Percentiles rank a stretch among this genome's conserved stretches.
phyloP scores from a whole-genome alignment of 2,329 filamentous ascomycete genomes.

The Cytospora piceicola region DNA sequence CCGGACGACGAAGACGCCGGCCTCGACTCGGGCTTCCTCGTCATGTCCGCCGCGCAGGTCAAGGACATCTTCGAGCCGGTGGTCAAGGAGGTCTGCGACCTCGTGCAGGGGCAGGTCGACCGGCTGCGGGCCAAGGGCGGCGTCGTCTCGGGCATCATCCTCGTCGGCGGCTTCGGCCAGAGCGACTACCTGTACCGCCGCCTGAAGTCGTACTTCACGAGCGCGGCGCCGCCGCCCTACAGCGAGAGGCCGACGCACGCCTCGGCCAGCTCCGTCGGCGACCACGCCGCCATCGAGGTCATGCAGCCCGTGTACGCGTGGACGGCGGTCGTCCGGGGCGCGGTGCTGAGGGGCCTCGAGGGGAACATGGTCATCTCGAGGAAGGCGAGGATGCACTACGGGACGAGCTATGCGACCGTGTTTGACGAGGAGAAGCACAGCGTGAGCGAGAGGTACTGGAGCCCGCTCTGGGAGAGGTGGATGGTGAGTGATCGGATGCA shows the following conservation, averaged over 20 bases:
- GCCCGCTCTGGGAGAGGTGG: constrained; percentile 78
- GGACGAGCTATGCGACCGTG: constrained; percentile 79
- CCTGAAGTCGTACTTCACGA: constrained; percentile 70
- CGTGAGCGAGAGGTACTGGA: constrained; percentile 77
- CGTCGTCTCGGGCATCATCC: constrained; percentile 72
- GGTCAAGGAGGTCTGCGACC: constrained; percentile 69
- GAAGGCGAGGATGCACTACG: constrained; percentile 76
- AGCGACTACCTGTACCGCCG: constrained; percentile 75
- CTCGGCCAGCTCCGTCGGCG: constrained; percentile 46
- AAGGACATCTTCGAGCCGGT: constrained; percentile 78
- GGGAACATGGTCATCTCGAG: constrained; percentile 79
- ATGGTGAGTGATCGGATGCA: constrained; percentile 85
- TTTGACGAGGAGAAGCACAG: constrained; percentile 78
- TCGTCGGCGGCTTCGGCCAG: constrained; percentile 82
- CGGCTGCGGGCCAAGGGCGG: constrained; percentile 64
- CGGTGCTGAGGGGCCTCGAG: constrained; percentile 74
- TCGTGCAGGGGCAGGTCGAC: constrained; percentile 70
- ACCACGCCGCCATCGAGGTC: constrained; percentile 69
- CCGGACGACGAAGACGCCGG: constrained; percentile 76
- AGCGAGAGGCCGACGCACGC: constrained; percentile 73
- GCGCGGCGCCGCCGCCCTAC: constrained; percentile 62
- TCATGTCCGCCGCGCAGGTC: constrained; percentile 70
- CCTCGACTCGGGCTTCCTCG: constrained; percentile 75
- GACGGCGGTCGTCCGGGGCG: constrained; percentile 79
- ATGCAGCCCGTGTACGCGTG: constrained; percentile 83